Conservation (phyloP, 805 yeast species). For the Myxozyma sirexii region DNA sequence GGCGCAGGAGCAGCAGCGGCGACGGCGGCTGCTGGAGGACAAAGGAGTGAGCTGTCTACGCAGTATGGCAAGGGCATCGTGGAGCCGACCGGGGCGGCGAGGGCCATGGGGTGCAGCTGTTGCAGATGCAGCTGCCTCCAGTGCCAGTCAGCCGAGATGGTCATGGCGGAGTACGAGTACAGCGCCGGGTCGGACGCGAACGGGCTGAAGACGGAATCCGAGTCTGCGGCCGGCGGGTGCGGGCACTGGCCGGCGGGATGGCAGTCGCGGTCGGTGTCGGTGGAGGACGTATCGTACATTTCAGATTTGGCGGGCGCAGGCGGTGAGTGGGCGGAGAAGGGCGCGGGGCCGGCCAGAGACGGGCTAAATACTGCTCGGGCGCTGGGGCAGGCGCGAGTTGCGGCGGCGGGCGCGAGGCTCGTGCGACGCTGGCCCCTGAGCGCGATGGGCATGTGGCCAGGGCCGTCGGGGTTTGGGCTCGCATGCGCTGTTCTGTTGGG, state of each 20-base stretch:
- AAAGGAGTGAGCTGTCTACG: background rate
- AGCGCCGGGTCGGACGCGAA: background rate
- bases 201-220: too few relatives aligned
- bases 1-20: background rate
- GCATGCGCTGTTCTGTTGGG: too few relatives aligned
- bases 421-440: constrained; percentile 1
- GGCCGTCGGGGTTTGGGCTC: too few relatives aligned
- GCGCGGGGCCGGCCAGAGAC: too few relatives aligned
- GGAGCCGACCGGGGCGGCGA: background rate
- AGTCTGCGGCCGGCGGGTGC: too few relatives aligned
- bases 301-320: too few relatives aligned
- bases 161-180: background rate
- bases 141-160: background rate
- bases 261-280: too few relatives aligned
- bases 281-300: too few relatives aligned
- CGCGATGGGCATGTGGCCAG: too few relatives aligned
- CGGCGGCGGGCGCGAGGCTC: constrained; percentile 2
- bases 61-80: background rate
- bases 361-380: too few relatives aligned
- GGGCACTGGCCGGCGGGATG: too few relatives aligned
- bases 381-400: background rate
- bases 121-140: background rate
- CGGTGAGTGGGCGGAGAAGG: too few relatives aligned
- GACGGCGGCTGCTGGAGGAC: background rate
- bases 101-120: background rate